These are phyloP conservation scores for Apiospora phragmitis DNA, from an alignment of 2,329 filamentous ascomycete species.

Conservation along the genomic window DNA sequence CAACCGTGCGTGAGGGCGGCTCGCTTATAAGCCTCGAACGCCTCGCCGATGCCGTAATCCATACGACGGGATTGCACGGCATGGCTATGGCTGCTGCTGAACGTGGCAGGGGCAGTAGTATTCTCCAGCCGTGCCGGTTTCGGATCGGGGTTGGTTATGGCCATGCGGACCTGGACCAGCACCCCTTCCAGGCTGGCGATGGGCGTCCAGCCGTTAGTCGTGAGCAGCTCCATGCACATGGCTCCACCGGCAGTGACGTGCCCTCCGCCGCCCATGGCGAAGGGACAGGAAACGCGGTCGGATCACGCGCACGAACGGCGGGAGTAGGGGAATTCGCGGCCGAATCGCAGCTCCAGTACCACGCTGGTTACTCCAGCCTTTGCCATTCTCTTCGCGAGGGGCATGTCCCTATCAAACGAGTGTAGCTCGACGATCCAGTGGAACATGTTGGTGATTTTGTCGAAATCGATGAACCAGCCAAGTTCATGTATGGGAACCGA, in stretches of 20 bases:
- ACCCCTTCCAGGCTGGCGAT: constrained; percentile 75
- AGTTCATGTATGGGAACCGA: constrained; percentile 62
- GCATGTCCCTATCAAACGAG: constrained; percentile 70
- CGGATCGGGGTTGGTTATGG: constrained; percentile 68
- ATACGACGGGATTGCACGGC: neutral
- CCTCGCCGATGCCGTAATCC: constrained; percentile 70
- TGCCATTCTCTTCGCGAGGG: constrained; percentile 76
- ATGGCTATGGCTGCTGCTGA: neutral
- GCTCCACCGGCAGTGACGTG: constrained; percentile 84
- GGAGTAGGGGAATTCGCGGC: constrained; percentile 73
- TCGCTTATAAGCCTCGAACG: constrained; percentile 70
- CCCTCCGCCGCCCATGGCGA: constrained; percentile 73
- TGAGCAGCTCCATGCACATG: constrained; percentile 81
- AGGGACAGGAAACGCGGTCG: constrained; percentile 76
- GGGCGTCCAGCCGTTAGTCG: constrained; percentile 79
- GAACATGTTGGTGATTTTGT: constrained; percentile 71
- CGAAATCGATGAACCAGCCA: constrained; percentile 79
- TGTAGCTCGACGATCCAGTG: constrained; percentile 93
- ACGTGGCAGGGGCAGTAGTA: neutral
- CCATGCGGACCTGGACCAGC: constrained; percentile 77
- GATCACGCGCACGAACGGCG: constrained; percentile 83
- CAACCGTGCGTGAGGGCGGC: constrained; percentile 72
- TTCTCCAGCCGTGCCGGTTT: constrained; percentile 67
- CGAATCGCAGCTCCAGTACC: constrained; percentile 81
- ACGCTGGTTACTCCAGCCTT: constrained; percentile 61